Conservation (phyloP, 2,329 filamentous ascomycete genomes). For the Trichoderma sp. region DNA sequence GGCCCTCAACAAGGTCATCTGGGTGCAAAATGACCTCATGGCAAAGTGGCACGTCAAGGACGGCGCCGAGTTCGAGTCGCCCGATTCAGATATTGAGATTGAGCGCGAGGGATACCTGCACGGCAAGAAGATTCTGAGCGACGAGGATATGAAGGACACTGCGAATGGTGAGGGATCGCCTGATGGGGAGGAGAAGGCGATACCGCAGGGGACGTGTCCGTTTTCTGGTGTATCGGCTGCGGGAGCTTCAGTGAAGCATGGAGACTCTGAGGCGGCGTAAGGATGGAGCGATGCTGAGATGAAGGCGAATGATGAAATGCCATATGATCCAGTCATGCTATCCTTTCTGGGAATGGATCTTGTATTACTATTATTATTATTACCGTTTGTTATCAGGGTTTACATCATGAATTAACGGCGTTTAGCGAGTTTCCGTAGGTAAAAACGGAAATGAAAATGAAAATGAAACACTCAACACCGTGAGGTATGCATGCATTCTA, state of each 20-base stretch:
- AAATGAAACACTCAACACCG: background rate
- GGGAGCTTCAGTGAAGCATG: background rate
- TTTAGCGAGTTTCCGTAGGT: background rate
- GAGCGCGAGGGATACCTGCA: conserved; percentile 66
- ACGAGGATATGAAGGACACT: conserved; percentile 24
- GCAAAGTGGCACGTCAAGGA: conserved; percentile 79
- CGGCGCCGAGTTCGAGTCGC: conserved; percentile 59
- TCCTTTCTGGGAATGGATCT: background rate
- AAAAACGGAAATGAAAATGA: background rate
- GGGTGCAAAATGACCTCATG: conserved; percentile 86
- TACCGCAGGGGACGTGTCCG: background rate
- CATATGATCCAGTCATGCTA: background rate
- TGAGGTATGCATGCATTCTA: background rate
- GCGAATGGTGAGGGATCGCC: background rate
- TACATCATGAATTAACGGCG: background rate
- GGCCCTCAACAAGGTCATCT: conserved; percentile 78
- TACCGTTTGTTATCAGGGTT: background rate
- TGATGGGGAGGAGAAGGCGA: background rate
- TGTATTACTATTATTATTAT: background rate
- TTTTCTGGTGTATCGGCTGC: conserved; percentile 16
- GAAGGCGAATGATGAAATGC: background rate
- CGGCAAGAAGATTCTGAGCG: conserved; percentile 59
- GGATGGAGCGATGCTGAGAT: background rate
- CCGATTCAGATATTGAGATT: conserved; percentile 49
- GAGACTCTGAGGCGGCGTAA: background rate